A percentile compares a stretch with the other conserved stretches of the same genome.
Evolutionary conservation across 805 yeast genomes (phyloP).

Genomic region (Danielia oregonensis): DNA sequence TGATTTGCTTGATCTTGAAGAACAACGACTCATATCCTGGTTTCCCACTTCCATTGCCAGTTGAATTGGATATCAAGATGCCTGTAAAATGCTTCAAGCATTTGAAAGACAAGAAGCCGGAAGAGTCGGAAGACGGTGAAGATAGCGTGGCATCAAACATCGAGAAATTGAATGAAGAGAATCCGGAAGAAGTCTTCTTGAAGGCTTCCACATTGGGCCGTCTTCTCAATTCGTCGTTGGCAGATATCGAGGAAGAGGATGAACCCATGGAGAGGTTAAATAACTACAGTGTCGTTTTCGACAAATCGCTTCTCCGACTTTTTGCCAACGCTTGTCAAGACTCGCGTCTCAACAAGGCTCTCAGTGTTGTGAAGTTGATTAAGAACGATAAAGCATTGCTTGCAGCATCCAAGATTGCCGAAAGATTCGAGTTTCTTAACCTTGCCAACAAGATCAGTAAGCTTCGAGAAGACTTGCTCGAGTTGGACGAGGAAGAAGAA

Average conservation of each 20-base stretch:
- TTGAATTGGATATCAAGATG: slow-evolving; percentile 66
- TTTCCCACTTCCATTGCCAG: slow-evolving; percentile 80
- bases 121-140: slow-evolving; percentile 24
- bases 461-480: slow-evolving; percentile 34
- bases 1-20: slow-evolving; percentile 72
- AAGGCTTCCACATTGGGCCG: slow-evolving; percentile 60
- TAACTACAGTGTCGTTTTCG: slow-evolving; percentile 56
- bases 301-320: slow-evolving; percentile 71
- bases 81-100: slow-evolving; percentile 46
- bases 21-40: slow-evolving; percentile 64
- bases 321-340: slow-evolving; percentile 73
- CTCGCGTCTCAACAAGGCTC: slow-evolving; percentile 60
- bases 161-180: slow-evolving; percentile 20
- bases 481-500: slow-evolving; percentile 12
- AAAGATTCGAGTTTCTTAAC: slow-evolving; percentile 45
- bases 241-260: slow-evolving; percentile 28
- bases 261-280: slow-evolving; percentile 48
- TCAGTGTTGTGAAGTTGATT: slow-evolving; percentile 63
- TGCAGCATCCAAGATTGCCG: slow-evolving; percentile 84
- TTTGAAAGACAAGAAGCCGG: slow-evolving; percentile 23
- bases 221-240: slow-evolving; percentile 51
- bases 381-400: slow-evolving; percentile 73
- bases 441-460: slow-evolving; percentile 35
- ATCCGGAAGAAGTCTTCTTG: slow-evolving; percentile 63
- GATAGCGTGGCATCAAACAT: slow-evolving; percentile 12